Evolutionary conservation across 768 basidiomycete species (phyloP).

Genomic region (Tylopilus vinaceipallidus): DNA sequence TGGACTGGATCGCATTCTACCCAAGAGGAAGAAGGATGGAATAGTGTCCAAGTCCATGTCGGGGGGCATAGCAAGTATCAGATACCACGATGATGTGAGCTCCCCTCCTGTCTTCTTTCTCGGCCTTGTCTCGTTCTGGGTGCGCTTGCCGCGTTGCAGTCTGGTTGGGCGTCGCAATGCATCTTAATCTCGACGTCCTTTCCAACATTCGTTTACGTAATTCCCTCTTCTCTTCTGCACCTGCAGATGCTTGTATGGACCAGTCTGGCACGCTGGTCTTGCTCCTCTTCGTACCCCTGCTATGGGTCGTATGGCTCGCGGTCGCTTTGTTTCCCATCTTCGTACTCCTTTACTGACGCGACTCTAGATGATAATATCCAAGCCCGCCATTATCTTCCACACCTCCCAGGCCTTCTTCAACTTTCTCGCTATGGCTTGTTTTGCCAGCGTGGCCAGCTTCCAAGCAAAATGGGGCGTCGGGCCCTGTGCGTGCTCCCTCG

Average conservation of each 20-base stretch:
- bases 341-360: slow-evolving; percentile 16
- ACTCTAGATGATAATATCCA: slow-evolving; percentile 80
- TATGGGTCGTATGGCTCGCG: slow-evolving; percentile 71
- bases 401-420: slow-evolving; percentile 85
- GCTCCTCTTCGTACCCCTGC: slow-evolving; percentile 61
- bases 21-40: slow-evolving; percentile 13
- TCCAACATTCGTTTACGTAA: slow-evolving; percentile 34
- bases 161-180: slow-evolving; percentile 11
- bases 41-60: slow-evolving; percentile 37
- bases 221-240: slow-evolving; percentile 24
- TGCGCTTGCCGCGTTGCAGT: slow-evolving; percentile 18
- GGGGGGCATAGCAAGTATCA: slow-evolving; percentile 58
- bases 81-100: slow-evolving; percentile 74
- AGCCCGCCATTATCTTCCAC: slow-evolving; percentile 76
- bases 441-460: slow-evolving; percentile 85
- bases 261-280: slow-evolving; percentile 53
- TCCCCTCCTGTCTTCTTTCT: background rate
- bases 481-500: slow-evolving; percentile 62
- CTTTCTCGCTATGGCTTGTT: slow-evolving; percentile 90
- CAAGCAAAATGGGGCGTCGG: slow-evolving; percentile 83
- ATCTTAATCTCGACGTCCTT: slow-evolving; percentile 22
- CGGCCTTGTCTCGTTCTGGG: background rate
- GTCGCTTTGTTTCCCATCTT: slow-evolving; percentile 37
- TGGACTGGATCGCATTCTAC: slow-evolving; percentile 31
- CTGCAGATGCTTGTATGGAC: slow-evolving; percentile 36